Conservation (phyloP, 169 alveolate species). For the Plasmodium yoelii region DNA sequence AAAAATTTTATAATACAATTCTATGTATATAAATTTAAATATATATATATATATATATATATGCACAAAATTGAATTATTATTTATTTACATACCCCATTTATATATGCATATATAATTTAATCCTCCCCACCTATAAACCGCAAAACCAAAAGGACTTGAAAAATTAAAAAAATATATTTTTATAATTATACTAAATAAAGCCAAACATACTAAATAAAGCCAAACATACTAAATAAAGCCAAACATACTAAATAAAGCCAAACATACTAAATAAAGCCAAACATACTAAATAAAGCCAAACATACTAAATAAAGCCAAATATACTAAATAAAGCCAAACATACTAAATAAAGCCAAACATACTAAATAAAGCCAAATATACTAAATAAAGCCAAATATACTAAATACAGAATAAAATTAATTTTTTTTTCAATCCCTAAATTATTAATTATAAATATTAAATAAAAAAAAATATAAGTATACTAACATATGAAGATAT, state of each 20-base stretch:
- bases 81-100: no score
- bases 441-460: not conserved
- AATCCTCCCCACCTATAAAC: no score
- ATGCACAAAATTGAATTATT: no score
- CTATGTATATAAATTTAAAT: no score
- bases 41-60: no score
- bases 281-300: not conserved
- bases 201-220: not conserved
- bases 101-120: no score
- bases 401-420: constrained; percentile 2
- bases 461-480: not conserved
- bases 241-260: not conserved
- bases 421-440: not conserved
- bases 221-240: not conserved
- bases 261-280: not conserved
- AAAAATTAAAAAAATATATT: not conserved
- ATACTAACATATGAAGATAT: not conserved
- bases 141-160: not conserved
- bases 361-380: not conserved
- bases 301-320: not conserved
- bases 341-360: not conserved
- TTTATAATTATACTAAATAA: not conserved
- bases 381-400: not conserved
- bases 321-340: not conserved
- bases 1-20: no score